Conservation (phyloP, 495 filamentous ascomycete species). For the Xylaria curta region DNA sequence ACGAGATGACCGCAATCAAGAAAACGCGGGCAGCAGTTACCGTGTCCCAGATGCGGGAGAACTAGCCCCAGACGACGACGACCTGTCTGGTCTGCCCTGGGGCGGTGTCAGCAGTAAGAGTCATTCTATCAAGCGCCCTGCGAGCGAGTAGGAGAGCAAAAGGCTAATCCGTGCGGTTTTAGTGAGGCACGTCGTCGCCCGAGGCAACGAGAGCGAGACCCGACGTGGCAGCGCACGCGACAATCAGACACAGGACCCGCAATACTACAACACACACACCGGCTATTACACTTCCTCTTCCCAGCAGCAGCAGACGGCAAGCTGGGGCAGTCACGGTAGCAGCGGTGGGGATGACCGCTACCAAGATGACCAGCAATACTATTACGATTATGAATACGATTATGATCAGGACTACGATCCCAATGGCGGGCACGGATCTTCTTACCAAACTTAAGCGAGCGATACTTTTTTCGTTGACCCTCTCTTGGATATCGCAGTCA, state of each 20-base stretch:
- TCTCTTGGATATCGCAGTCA: not conserved
- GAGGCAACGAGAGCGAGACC: slow-evolving; percentile 57
- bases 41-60: slow-evolving; percentile 58
- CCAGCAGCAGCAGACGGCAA: slow-evolving; percentile 36
- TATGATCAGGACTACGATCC: slow-evolving; percentile 35
- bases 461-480: not conserved
- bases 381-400: slow-evolving; percentile 39
- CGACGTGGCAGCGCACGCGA: slow-evolving; percentile 39
- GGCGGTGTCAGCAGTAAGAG: slow-evolving; percentile 56
- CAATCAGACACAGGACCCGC: slow-evolving; percentile 26
- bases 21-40: slow-evolving; percentile 62
- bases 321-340: slow-evolving; percentile 35
- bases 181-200: slow-evolving; percentile 59
- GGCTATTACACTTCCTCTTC: slow-evolving; percentile 27
- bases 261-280: slow-evolving; percentile 32
- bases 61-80: slow-evolving; percentile 49
- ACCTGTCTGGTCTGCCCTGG: slow-evolving; percentile 69
- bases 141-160: not conserved
- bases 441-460: slow-evolving; percentile 26
- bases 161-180: slow-evolving; percentile 12
- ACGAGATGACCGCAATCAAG: slow-evolving; percentile 61
- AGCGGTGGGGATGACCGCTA: slow-evolving; percentile 40
- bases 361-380: slow-evolving; percentile 34
- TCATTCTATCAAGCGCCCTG: not conserved
- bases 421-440: slow-evolving; percentile 28